These are phyloP conservation scores for Casuarina cunninghamiana DNA, from an alignment of 306 rosid species.

Conservation along the genomic window DNA sequence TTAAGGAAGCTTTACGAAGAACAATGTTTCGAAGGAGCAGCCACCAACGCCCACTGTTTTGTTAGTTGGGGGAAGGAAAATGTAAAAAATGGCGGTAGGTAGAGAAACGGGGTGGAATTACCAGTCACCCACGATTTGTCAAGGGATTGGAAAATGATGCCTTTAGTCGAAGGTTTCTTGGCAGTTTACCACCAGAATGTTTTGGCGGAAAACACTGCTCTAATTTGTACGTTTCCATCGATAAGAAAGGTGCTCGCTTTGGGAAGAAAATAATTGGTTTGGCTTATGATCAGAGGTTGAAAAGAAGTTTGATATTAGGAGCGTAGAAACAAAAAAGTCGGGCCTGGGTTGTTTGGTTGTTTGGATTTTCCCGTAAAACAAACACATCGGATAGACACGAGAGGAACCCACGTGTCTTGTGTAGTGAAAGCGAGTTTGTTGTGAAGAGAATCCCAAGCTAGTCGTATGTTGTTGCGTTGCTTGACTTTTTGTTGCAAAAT, in stretches of 20 bases:
- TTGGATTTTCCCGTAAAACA: background rate
- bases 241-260: background rate
- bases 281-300: background rate
- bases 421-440: background rate
- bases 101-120: background rate
- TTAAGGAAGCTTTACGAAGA: background rate
- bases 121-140: background rate
- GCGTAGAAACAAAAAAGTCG: background rate
- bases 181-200: background rate
- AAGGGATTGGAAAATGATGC: background rate
- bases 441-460: background rate
- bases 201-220: too few species aligned
- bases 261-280: background rate
- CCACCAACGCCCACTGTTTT: constrained; percentile 7
- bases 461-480: background rate
- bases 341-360: background rate
- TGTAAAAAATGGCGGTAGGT: background rate
- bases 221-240: too few species aligned
- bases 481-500: background rate
- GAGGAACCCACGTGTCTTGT: background rate
- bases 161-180: background rate
- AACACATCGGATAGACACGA: background rate
- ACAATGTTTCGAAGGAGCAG: constrained; percentile 5
- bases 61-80: background rate
- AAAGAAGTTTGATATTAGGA: background rate